phyloP scores from a whole-genome alignment of 2,329 filamentous ascomycete species.

The Aspergillus quadrilineatus region DNA sequence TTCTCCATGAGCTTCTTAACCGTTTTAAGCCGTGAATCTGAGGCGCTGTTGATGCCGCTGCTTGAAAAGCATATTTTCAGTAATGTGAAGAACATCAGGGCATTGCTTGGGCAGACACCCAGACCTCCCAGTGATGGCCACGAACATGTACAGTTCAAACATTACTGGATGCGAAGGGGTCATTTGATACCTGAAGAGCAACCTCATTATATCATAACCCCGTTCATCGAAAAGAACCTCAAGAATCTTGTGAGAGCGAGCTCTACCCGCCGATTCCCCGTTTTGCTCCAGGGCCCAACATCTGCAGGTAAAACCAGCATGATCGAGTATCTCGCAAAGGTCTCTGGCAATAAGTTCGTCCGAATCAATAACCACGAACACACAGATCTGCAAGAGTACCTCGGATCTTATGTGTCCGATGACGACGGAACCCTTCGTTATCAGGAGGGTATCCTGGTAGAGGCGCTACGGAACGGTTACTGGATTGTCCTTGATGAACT shows the following conservation, averaged over 20 bases:
- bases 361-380: conserved; percentile 99
- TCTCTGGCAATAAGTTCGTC: conserved; percentile 94
- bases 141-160: conserved; percentile 78
- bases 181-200: conserved; percentile 66
- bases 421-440: conserved; percentile 81
- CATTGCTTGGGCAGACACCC: conserved; percentile 75
- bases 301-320: conserved; percentile 98
- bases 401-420: conserved; percentile 89
- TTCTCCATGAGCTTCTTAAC: conserved; percentile 99
- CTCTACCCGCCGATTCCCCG: conserved; percentile 86
- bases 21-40: conserved; percentile 77
- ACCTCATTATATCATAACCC: conserved; percentile 91
- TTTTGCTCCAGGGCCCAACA: conserved; percentile 93
- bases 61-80: conserved; percentile 79
- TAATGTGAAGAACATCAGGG: conserved; percentile 65
- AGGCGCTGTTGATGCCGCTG: conserved; percentile 72
- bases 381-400: conserved; percentile 94
- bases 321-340: conserved; percentile 97
- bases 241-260: conserved; percentile 91
- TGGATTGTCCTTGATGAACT: conserved; percentile 99
- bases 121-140: conserved; percentile 73
- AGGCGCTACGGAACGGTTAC: conserved; percentile 86
- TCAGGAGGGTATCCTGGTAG: conserved; percentile 89
- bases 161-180: conserved; percentile 89
- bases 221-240: conserved; percentile 90